Percentiles rank a stretch among this genome's conserved stretches.
phyloP scores from a whole-genome alignment of 2,329 filamentous ascomycete genomes.

The Ophiostoma australiae region DNA sequence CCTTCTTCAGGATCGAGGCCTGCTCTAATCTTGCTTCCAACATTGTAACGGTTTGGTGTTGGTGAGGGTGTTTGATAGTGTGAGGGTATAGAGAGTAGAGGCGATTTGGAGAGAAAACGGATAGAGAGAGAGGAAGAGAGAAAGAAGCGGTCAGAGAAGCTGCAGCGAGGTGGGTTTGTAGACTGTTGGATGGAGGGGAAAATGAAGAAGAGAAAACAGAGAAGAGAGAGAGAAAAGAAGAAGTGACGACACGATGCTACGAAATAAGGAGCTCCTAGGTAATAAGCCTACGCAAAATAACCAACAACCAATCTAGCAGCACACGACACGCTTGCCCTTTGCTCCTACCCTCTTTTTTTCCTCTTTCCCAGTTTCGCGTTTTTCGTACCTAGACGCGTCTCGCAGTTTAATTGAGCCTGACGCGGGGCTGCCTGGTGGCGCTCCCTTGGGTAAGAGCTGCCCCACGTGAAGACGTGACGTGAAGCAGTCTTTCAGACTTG shows the following conservation, averaged over 20 bases:
- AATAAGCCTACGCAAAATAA: conserved; percentile 14
- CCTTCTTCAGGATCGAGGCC: conserved; percentile 92
- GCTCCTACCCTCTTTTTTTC: conserved; percentile 1
- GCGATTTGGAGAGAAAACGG: background rate
- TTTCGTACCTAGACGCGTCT: conserved; percentile 26
- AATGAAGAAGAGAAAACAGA: background rate
- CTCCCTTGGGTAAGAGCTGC: conserved; percentile 1
- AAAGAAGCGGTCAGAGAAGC: conserved; percentile 8
- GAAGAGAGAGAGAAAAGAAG: conserved; percentile 2
- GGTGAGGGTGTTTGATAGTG: conserved; percentile 13
- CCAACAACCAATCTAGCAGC: background rate
- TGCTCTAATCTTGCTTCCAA: conserved; percentile 97
- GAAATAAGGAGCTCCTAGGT: conserved; percentile 2
- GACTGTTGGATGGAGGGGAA: background rate
- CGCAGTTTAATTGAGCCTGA: conserved; percentile 27
- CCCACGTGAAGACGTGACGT: conserved; percentile 19
- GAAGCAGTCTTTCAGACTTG: background rate
- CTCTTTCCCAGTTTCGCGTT: conserved; percentile 26
- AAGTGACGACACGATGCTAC: conserved; percentile 7
- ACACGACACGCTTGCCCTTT: conserved; percentile 25
- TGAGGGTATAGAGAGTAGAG: background rate
- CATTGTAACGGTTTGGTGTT: conserved; percentile 50
- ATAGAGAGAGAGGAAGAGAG: background rate
- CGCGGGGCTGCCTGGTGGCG: conserved; percentile 24
- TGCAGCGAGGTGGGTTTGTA: conserved; percentile 1